These are phyloP conservation scores for Alternaria sp. DNA, from an alignment of 2,329 filamentous ascomycete species.

Conservation along the genomic window DNA sequence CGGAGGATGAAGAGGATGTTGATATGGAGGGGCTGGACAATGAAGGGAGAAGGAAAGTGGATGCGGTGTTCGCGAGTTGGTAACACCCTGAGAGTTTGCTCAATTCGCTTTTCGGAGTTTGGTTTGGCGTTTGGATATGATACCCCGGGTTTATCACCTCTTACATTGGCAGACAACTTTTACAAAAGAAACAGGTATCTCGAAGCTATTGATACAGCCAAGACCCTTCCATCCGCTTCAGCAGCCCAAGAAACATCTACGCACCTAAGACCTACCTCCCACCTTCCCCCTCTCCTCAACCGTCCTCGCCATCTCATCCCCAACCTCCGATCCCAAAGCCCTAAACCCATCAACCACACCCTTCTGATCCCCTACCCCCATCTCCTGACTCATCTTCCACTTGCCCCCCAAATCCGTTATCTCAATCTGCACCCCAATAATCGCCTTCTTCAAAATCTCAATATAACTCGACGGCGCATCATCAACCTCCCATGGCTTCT, in stretches of 20 bases:
- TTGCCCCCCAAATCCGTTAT: conserved; percentile 33
- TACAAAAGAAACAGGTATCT: not conserved
- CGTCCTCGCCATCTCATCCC: not conserved
- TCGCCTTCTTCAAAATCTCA: conserved; percentile 41
- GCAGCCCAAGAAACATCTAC: conserved; percentile 10
- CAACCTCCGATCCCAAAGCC: not conserved
- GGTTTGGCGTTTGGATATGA: conserved; percentile 16
- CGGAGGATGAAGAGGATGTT: conserved; percentile 31
- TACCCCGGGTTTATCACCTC: conserved; percentile 7
- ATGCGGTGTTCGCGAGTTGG: conserved; percentile 35
- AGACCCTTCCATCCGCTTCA: not conserved
- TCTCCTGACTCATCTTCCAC: conserved; percentile 39
- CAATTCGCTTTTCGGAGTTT: not conserved
- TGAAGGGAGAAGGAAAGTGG: conserved; percentile 31
- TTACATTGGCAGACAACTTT: not conserved
- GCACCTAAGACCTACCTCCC: conserved; percentile 13
- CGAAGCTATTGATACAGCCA: no score
- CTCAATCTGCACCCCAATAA: conserved; percentile 35
- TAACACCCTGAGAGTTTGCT: not conserved
- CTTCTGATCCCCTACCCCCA: conserved; percentile 31
- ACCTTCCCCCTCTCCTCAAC: not conserved
- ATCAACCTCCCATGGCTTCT: conserved; percentile 61
- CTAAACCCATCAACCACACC: conserved; percentile 52
- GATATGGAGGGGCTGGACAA: conserved; percentile 27
- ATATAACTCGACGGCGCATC: conserved; percentile 66